Percentiles rank a stretch among this genome's conserved stretches.
Conservation (phyloP, 257 asterid species). For the Fraxinus anomala region DNA sequence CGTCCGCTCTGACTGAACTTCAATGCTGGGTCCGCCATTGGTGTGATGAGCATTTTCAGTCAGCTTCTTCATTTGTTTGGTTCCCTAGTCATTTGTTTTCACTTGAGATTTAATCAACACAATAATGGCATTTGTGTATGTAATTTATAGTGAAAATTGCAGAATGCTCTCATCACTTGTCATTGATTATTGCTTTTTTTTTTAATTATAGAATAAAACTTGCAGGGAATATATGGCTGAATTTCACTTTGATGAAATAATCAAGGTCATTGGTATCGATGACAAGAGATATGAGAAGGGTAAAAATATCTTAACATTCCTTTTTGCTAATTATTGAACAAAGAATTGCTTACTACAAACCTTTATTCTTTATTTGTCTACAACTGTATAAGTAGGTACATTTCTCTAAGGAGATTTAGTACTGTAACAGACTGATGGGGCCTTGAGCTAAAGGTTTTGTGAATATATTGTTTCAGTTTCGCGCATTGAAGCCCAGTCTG, state of each 20-base stretch:
- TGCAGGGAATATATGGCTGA: conserved; percentile 41
- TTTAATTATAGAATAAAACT: background rate
- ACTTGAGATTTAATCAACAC: background rate
- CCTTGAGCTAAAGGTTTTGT: conserved; percentile 21
- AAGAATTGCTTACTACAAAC: background rate
- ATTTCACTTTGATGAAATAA: conserved; percentile 60
- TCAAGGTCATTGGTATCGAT: conserved; percentile 47
- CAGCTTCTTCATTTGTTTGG: background rate
- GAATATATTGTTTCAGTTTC: conserved; percentile 55
- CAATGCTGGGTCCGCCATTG: too few relatives aligned
- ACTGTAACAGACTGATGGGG: background rate
- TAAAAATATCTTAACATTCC: conserved; percentile 13
- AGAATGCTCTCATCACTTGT: background rate
- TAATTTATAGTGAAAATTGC: background rate
- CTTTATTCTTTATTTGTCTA: background rate
- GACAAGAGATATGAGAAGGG: conserved; percentile 73
- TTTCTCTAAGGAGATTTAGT: background rate
- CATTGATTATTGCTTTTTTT: background rate
- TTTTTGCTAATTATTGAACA: background rate
- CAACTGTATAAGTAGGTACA: background rate
- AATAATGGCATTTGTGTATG: background rate
- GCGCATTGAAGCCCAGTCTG: conserved; percentile 60
- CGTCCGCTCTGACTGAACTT: too few relatives aligned
- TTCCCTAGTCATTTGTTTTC: background rate
- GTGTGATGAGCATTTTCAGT: background rate